phyloP scores from a whole-genome alignment of 805 yeast species.

The Metschnikowia baotianmanensis region DNA sequence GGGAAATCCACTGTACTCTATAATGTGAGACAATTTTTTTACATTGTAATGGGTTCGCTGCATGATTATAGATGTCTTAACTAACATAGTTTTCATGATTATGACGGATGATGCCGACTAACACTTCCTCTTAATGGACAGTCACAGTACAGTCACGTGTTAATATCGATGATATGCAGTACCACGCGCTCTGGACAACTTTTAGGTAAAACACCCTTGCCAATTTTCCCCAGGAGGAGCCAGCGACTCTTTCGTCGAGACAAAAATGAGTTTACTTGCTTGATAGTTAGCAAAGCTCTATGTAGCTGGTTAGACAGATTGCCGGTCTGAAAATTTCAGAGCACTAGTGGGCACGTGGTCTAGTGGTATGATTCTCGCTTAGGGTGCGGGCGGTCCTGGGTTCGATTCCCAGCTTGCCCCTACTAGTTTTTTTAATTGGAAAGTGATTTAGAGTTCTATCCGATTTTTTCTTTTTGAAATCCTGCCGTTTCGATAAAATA shows the following conservation, averaged over 20 bases:
- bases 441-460: too few species aligned
- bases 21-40: too few species aligned
- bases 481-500: too few species aligned
- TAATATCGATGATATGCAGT: too few species aligned
- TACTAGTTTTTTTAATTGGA: constrained; percentile 10
- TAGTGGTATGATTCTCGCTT: constrained; percentile 51
- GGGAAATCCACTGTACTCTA: too few species aligned
- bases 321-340: neutral
- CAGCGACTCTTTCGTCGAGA: neutral
- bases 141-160: too few species aligned
- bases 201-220: neutral
- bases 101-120: too few species aligned
- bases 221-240: neutral
- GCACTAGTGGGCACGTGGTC: constrained; percentile 42
- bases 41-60: too few species aligned
- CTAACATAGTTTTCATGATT: neutral
- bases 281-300: neutral
- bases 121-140: too few species aligned
- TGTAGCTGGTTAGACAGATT: neutral
- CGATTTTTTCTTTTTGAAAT: too few species aligned
- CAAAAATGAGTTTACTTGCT: neutral
- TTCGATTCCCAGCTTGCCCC: constrained; percentile 52
- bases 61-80: too few species aligned
- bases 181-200: neutral
- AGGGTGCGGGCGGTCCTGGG: constrained; percentile 54